Evolutionary conservation across 345 rosid species (phyloP), one percentile per base, ranked within the genome.

Genomic region (Aquilaria yunnanensis): DNA sequence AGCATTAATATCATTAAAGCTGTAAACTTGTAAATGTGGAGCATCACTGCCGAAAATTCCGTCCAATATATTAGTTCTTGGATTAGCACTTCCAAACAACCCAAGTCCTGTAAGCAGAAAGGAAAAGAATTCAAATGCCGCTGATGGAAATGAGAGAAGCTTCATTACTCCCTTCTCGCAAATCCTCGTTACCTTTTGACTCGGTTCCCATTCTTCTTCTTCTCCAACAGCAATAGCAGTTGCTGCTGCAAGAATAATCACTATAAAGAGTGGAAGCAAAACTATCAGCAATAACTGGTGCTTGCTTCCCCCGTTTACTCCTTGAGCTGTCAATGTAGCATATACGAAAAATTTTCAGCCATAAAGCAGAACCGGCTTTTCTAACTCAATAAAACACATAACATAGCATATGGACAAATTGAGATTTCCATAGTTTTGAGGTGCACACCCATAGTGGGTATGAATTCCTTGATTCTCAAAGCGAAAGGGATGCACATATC

Each of bases 1-100:
- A 6, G 14, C 59, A 23, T 60, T 67, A 12, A 60, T 60, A 46
- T 13, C 14, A 23, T 29, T n/a, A 67, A 59, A 67, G 30, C 71
- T 60, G 30, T 48, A 60, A 14, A 41, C 60, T 67, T 60, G 59
- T 12, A 67, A 60, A 54, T 43, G 60, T 3, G 59, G 60, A 31
- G 11, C 47, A 32, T 45, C 46, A 14, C 37, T 23, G 30, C 34
- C 31, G 1, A 45, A 30, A n/a, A 5, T 58, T 11, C 29, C 16
- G 48, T 45, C 62, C 41, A 16, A 14, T 56, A 12, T 12, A 31
- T 37, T 65, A 43, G 34, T n/a, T 16, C 41, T 31, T 7, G 57
- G 30, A 4, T 32, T 30, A 31, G 41, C 33, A 30, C 32, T 31
- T n/a, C 10, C 59, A 6, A 31, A 8, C 29, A 30, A 12, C 14